Evolutionary conservation across 2,329 filamentous ascomycete species (phyloP), one percentile per base, ranked within the genome.

Genomic region (Fusarium keratoplasticum): DNA sequence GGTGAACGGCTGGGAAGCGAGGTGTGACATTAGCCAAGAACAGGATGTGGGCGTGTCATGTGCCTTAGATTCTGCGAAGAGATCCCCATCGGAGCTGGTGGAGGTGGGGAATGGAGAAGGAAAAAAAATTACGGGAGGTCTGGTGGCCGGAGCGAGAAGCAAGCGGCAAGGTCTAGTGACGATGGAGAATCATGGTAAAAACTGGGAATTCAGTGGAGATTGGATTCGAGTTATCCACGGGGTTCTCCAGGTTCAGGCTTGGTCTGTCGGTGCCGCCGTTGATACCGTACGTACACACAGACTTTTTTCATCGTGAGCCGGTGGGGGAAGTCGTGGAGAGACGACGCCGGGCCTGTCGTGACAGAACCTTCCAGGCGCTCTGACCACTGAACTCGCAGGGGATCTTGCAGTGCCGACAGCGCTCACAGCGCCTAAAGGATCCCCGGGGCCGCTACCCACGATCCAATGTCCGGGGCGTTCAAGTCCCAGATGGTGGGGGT

Each of bases 391-490:
- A 54, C 40, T 38, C 22, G 47, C 40, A 59, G 47, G 38, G 40
- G 33, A 61, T 58, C 33, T 33, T 52, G 44, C 60, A 62, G 60
- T 62, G 31, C 60, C 44, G 63, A 50, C 35, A 65, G 62, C 38
- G 40, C 59, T 31, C 36, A 36, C 29, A 55, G 20, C 52, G 52
- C 29, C 47, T 57, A n/a, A 33, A 10, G 6, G 27, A 61, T 47
- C 61, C 38, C 66, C 33, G 57, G 42, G 40, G 20, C 13, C 25
- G 65, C 50, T 60, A 69, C 50, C 47, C 57, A 66, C 36, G 55
- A 72, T 62, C 66, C 25, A 16, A 61, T 59, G 57, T 61, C 70
- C 60, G 66, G 70, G 70, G 70, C 66, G 62, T 44, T 38, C 40
- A 18, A 54, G 58, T 58, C 29, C 47, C 29, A 47, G 50, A 69